These are phyloP conservation scores for Dactylonectria macrodidyma DNA, from an alignment of 2,329 filamentous ascomycete genomes.

Conservation along the genomic window DNA sequence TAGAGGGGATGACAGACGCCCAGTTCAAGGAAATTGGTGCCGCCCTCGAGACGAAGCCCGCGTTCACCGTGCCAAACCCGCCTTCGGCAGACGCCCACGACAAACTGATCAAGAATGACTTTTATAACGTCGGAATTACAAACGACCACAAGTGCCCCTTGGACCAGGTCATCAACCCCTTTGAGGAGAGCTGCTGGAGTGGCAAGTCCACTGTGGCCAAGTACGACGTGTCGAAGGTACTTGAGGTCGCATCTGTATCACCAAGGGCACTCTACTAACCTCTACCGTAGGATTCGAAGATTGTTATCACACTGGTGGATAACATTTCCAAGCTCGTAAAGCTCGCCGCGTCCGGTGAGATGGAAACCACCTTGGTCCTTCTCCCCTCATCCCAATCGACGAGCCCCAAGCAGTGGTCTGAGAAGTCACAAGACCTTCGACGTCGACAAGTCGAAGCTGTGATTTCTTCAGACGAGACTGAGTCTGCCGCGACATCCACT, in stretches of 20 bases:
- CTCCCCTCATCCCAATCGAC: conserved; percentile 63
- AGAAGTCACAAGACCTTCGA: conserved; percentile 59
- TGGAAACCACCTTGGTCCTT: conserved; percentile 71
- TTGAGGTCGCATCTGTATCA: neutral
- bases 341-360: conserved; percentile 63
- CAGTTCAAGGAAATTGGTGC: conserved; percentile 62
- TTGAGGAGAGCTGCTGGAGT: conserved; percentile 62
- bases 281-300: conserved; percentile 54
- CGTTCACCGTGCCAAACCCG: conserved; percentile 65
- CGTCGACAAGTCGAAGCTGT: conserved; percentile 65
- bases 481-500: conserved; percentile 45
- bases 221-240: conserved; percentile 62
- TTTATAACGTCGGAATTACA: conserved; percentile 57
- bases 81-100: conserved; percentile 61
- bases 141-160: conserved; percentile 56
- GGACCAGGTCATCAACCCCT: conserved; percentile 58
- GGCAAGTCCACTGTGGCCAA: conserved; percentile 59
- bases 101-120: conserved; percentile 59
- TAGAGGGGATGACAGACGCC: conserved; percentile 68
- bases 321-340: conserved; percentile 61
- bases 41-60: conserved; percentile 54
- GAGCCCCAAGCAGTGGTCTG: conserved; percentile 57
- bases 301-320: conserved; percentile 60
- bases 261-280: conserved; percentile 39
- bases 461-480: conserved; percentile 53